These are phyloP conservation scores for Moesziomyces globuligerus DNA, from an alignment of 1,284 basidiomycete species.

Conservation along the genomic window DNA sequence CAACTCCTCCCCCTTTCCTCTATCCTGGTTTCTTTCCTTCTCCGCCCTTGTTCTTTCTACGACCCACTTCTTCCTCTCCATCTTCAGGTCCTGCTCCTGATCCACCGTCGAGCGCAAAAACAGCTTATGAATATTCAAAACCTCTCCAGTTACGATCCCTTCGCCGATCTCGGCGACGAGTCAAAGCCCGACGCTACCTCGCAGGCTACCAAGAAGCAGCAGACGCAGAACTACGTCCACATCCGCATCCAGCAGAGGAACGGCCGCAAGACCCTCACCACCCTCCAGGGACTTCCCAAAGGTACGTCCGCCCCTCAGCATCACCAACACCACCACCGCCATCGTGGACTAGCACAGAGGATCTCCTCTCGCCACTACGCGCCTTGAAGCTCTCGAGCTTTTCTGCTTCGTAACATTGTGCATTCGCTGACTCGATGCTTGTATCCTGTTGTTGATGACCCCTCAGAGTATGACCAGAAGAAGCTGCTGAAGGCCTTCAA, in stretches of 20 bases:
- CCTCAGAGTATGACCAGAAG: constrained; percentile 93
- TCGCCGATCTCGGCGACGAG: constrained; percentile 67
- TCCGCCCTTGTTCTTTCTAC: constrained; percentile 1
- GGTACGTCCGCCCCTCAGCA: too few relatives aligned
- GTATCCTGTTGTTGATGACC: too few relatives aligned
- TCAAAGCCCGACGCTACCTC: constrained; percentile 44
- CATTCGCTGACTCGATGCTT: constrained; percentile 7
- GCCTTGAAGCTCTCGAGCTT: too few relatives aligned
- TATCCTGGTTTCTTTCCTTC: constrained; percentile 4
- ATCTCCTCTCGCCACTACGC: too few relatives aligned
- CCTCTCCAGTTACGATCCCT: constrained; percentile 67
- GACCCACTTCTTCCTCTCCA: neutral
- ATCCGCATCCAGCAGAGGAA: constrained; percentile 94
- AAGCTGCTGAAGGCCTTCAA: constrained; percentile 99
- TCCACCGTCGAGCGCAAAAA: constrained; percentile 39
- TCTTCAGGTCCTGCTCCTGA: constrained; percentile 52
- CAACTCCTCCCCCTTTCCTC: constrained; percentile 1
- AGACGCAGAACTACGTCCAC: constrained; percentile 68
- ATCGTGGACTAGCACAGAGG: too few relatives aligned
- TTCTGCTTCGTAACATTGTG: too few relatives aligned
- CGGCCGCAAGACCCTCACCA: constrained; percentile 98
- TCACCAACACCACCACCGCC: too few relatives aligned
- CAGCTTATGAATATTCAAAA: constrained; percentile 68
- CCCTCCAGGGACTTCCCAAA: constrained; percentile 93
- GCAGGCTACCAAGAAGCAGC: constrained; percentile 52